Base-by-base conservation (phyloP, 495 filamentous ascomycete species). In the Xylaria sp. region DNA sequence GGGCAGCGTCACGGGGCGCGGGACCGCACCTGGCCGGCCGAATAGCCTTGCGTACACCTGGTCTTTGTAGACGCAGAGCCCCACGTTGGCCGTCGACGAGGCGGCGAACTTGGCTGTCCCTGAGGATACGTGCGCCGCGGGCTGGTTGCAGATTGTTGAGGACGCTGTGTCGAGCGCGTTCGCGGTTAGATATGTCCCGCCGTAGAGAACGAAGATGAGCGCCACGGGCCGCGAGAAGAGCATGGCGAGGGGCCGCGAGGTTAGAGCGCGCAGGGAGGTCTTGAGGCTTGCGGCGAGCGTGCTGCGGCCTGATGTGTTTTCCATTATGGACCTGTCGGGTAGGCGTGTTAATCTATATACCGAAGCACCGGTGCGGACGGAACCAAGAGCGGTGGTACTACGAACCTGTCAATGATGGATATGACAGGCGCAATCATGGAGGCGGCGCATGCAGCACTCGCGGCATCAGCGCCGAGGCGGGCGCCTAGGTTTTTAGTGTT, bases 51-150 rank as follows among this genome's bases (percentile, higher is more conserved):
- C 93, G 78, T 95, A 98, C 64, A 90, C 88, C 74, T 90, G 90
- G 82, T 98, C 95, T 80, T 98, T 98, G 87, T 96, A 93, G 35
- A 98, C 90, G 81, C 95, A 94, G 35, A 98, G 89, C 6, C 89
- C 86, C 84, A 98, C 92, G 81, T 98, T 98, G 62, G 94, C 91
- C n/a, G 89, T 84, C 29, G 84, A 87, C 8, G 95, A 97, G 67
- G 92, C 89, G 73, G 90, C 83, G 82, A 98, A 98, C 78, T 98
- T 98, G 63, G 88, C 79, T 3, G 89, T 87, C 58, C 93, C 94
- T 1, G 90, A 83, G 2, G 93, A 95, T 44, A 92, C 88, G 73
- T 80, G 78, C 9, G 84, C 79, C 0, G 88, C 83, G 61, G 90
- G 82, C 43, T 84, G 81, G 76, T 87, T 81, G 67, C 82, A 82